Base-by-base conservation (phyloP, 2,329 filamentous ascomycete species). In the Ophiocordyceps camponoti-floridani region DNA sequence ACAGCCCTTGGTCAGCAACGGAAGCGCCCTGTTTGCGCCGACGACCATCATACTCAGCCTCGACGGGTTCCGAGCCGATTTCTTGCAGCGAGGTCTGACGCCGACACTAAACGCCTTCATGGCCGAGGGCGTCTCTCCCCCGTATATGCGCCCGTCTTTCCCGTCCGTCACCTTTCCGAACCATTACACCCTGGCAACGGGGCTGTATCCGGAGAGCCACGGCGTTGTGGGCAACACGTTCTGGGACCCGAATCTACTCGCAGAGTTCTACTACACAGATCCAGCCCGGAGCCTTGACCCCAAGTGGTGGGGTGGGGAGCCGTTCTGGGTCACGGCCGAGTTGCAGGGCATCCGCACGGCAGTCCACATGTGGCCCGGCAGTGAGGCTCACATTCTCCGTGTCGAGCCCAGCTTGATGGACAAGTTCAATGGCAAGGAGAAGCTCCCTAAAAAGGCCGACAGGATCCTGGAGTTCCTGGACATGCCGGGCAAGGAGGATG, bases 341-440 rank as follows among this genome's bases (percentile, higher is more conserved):
- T 76, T 75, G 46, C 82, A 86, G 52, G 82, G 82, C 6, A 69
- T 93, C 30, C 75, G 76, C 46, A 78, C 80, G 28, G 91, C 86
- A 1, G 78, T 98, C 26, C 91, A 98, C 59, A 98, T 98, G 91
- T 98, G 91, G 91, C 91, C 91, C 1, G 91, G 91, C 2, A 93
- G 84, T 40, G 91, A 98, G 63, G 88, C 88, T 6, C 80, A 86
- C 58, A 82, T 94, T 48, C 70, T 77, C 12, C 68, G 72, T n/a
- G 67, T 79, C 16, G 79, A 88, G 49, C 85, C 88, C 2, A 79
- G 77, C 10, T 85, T 85, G 54, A 60, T 96, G 43, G 91, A 96
- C 64, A 81, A 78, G 53, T 98, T 75, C 64, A 89, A 94, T 52
- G 79, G 77, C 9, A 73, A 80, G 0, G 88, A 95, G 63, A 58